Evolutionary conservation across 345 rosid genomes (phyloP), one percentile per base, ranked within the genome.

Genomic region (Turritis glabra): DNA sequence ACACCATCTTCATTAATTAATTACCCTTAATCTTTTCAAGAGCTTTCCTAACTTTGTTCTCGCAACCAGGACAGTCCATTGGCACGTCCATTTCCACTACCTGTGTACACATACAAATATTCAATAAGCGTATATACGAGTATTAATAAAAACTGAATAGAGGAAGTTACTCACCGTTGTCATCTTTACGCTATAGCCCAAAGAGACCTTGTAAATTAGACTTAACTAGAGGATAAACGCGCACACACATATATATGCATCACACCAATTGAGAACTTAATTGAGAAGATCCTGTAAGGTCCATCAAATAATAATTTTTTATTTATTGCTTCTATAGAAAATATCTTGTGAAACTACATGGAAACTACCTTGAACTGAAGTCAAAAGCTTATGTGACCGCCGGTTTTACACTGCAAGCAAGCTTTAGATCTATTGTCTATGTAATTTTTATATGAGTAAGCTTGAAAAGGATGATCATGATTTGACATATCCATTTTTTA

Each of bases 41-140:
- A 53, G 90, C 83, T 67, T 81, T 87, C 83, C 56, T 84, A 13
- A 90, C 84, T 72, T 81, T 87, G 40, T 44, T 72, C 75, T 84
- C 88, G 46, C 98, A 89, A 69, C 95, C 97, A 41, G 82, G 73
- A 58, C 96, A 90, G 57, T 90, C 90, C 82, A 93, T 93, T 21
- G 84, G 80, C 29, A 93, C 97, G 21, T 73, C 80, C 84, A 93
- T 80, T 75, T 86, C 92, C 35, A 82, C 74, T 2, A 93, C 78
- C 98, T 93, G 63, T 52, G 40, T 38, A 30, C 29, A 62, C 18
- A 22, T 5, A 44, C 33, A 63, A 29, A 59, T 11, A 47, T 21
- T 62, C 18, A 71, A 23, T 40, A 65, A 22, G 12, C 7, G 13
- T 47, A 38, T 52, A 51, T 51, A 32, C 9, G 29, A 62, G 13